Percentiles rank a stretch among this genome's conserved stretches.
phyloP scores from a whole-genome alignment of 352 stramenopile species.

The Phytophthora crassamura region DNA sequence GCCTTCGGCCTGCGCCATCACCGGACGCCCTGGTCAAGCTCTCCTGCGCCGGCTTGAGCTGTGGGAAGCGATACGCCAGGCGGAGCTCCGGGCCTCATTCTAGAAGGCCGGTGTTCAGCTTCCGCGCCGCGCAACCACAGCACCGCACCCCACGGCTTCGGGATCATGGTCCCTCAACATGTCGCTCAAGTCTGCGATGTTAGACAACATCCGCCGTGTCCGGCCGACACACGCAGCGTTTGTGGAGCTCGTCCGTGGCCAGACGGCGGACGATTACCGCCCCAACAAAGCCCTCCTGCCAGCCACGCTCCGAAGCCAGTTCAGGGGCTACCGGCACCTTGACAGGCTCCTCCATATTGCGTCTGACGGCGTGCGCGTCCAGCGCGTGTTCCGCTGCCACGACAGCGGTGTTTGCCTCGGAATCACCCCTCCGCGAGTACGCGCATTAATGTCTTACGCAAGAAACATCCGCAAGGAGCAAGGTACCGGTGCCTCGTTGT shows the following conservation, averaged over 20 bases:
- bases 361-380: too few species aligned
- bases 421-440: neutral
- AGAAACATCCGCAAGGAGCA: conserved; percentile 16
- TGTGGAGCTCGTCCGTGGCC: conserved; percentile 1
- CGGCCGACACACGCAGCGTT: neutral
- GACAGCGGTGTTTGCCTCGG: neutral
- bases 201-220: neutral
- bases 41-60: too few species aligned
- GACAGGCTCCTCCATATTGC: too few species aligned
- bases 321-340: neutral
- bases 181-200: neutral
- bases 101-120: too few species aligned
- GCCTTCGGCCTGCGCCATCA: too few species aligned
- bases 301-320: neutral
- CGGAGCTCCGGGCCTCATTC: too few species aligned
- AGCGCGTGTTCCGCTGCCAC: neutral
- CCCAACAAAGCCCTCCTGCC: conserved; percentile 3
- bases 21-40: too few species aligned
- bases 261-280: neutral
- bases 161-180: neutral
- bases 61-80: too few species aligned
- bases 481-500: neutral
- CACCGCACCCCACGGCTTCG: too few species aligned
- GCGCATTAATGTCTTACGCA: neutral
- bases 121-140: too few species aligned